These are phyloP conservation scores for Sordaria brevicollis DNA, from an alignment of 495 filamentous ascomycete genomes.

Conservation along the genomic window DNA sequence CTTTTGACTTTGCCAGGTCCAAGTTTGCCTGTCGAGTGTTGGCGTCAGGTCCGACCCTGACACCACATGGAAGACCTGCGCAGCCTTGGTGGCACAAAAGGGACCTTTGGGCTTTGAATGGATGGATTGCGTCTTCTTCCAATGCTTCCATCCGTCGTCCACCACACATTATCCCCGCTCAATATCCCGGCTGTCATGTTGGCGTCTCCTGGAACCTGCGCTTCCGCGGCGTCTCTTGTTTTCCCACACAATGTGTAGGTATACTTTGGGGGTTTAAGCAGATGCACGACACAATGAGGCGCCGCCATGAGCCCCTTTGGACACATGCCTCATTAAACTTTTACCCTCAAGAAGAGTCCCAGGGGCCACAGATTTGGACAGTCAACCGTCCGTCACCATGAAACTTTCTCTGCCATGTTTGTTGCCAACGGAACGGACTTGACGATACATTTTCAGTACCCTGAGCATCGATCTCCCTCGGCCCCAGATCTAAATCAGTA, in stretches of 20 bases:
- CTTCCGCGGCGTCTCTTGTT: slow-evolving; percentile 2
- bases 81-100: background rate
- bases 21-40: background rate
- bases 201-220: slow-evolving; percentile 11
- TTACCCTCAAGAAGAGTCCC: background rate
- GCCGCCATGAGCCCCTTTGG: background rate
- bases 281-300: background rate
- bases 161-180: slow-evolving; percentile 7
- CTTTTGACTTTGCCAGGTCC: too few relatives aligned
- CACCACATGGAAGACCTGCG: background rate
- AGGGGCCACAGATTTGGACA: background rate
- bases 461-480: background rate
- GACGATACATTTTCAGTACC: background rate
- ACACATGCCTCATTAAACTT: background rate
- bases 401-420: background rate
- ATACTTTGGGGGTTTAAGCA: background rate
- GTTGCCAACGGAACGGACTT: background rate
- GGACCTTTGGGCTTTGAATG: slow-evolving; percentile 1
- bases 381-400: background rate
- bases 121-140: slow-evolving; percentile 8
- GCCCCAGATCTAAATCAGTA: background rate
- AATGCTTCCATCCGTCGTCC: slow-evolving; percentile 16
- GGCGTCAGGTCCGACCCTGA: background rate
- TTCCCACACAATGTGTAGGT: background rate
- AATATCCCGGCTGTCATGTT: slow-evolving; percentile 12